phyloP scores from a whole-genome alignment of 495 filamentous ascomycete genomes.

The Wilcoxina mikolae region DNA sequence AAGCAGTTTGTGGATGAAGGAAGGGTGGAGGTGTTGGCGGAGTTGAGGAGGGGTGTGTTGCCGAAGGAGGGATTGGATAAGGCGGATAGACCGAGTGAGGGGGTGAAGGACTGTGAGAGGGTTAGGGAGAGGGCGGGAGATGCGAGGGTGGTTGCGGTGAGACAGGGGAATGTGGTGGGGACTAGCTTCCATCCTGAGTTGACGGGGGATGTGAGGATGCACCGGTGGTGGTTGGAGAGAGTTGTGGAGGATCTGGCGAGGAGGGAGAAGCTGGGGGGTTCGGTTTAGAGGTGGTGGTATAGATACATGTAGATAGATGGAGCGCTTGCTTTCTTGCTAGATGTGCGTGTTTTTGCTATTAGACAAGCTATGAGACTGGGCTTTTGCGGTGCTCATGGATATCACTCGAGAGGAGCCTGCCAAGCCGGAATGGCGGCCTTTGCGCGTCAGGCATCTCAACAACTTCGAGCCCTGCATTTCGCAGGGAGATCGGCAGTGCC shows the following conservation, averaged over 20 bases:
- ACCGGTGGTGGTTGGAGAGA: constrained; percentile 81
- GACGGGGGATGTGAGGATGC: constrained; percentile 76
- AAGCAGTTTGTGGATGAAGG: constrained; percentile 12
- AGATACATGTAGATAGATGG: no score
- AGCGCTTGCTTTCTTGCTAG: no score
- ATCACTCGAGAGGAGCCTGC: no score
- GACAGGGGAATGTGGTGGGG: constrained; percentile 86
- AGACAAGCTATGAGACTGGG: no score
- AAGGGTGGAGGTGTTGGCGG: constrained; percentile 46
- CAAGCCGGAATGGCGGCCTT: no score
- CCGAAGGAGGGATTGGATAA: constrained; percentile 28
- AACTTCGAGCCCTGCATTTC: no score
- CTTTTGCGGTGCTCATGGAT: no score
- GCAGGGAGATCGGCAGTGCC: no score
- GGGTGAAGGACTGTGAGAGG: constrained; percentile 27
- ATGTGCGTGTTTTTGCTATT: no score
- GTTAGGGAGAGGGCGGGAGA: constrained; percentile 34
- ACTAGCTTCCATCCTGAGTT: constrained; percentile 96
- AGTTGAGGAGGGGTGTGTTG: constrained; percentile 31
- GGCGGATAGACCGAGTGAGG: constrained; percentile 28
- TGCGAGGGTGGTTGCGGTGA: constrained; percentile 61
- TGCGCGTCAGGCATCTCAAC: no score
- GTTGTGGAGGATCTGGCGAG: constrained; percentile 36
- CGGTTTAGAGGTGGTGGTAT: not conserved
- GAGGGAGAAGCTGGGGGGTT: constrained; percentile 16